A percentile compares a stretch with the other conserved stretches of the same genome.
phyloP scores from a whole-genome alignment of 306 rosid species.

The Malus asiatica region DNA sequence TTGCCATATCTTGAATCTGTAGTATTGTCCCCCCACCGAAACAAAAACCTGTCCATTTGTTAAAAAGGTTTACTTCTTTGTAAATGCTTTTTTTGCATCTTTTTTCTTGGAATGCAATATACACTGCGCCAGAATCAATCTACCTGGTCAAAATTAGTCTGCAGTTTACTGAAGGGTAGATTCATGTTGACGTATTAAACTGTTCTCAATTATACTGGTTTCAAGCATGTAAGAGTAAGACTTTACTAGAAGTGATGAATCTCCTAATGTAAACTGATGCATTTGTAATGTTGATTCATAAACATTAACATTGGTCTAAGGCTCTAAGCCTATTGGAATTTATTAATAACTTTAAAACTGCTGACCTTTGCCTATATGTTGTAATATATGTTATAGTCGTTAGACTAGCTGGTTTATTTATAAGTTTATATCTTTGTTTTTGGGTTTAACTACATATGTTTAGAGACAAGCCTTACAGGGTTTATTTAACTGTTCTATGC shows the following conservation, averaged over 20 bases:
- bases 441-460: conserved; percentile 1
- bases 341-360: not conserved
- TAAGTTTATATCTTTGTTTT: too few relatives aligned
- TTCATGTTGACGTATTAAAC: not conserved
- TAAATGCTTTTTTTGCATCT: not conserved
- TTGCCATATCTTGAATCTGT: not conserved
- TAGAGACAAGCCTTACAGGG: conserved; percentile 15
- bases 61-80: not conserved
- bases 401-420: not conserved
- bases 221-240: not conserved
- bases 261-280: not conserved
- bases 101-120: not conserved
- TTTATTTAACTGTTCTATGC: conserved; percentile 29
- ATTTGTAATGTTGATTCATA: not conserved
- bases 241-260: not conserved
- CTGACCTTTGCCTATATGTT: not conserved
- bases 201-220: not conserved
- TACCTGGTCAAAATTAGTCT: not conserved
- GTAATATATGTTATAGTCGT: not conserved
- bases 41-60: not conserved
- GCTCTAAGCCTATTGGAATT: not conserved
- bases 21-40: not conserved
- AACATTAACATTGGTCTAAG: not conserved
- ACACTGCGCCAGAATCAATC: not conserved
- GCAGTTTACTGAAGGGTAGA: not conserved